Conservation (phyloP, 371 early-diverging fungal species). For the Basidiobolus heterosporus region DNA sequence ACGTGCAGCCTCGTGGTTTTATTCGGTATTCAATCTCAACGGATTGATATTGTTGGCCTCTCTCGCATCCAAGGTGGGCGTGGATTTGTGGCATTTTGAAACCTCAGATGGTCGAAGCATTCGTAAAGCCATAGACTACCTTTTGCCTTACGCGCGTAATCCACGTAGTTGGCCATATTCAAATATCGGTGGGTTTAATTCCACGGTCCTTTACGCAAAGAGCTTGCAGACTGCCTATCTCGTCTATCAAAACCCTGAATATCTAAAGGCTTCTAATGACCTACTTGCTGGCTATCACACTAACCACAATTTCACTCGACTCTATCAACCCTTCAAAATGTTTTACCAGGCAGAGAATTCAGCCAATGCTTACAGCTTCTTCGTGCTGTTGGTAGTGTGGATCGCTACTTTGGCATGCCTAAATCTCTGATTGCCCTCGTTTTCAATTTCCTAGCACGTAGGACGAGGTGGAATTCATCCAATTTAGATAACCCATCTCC, state of each 20-base stretch:
- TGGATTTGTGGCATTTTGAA: slow-evolving; percentile 13
- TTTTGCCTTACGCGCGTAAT: slow-evolving; percentile 19
- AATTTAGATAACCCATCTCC: no score
- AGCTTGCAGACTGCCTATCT: slow-evolving; percentile 2
- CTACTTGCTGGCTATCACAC: no score
- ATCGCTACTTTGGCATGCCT: no score
- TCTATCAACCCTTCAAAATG: no score
- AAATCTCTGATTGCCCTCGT: no score
- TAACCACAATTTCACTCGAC: no score
- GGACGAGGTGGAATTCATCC: no score
- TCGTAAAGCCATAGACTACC: slow-evolving; percentile 23
- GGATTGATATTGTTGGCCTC: slow-evolving; percentile 16
- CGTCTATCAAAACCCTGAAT: slow-evolving; percentile 3
- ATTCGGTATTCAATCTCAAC: slow-evolving; percentile 20
- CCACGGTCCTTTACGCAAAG: slow-evolving; percentile 1
- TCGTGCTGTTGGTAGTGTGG: no score
- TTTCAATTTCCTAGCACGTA: no score
- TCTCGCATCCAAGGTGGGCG: slow-evolving; percentile 8
- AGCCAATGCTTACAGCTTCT: no score
- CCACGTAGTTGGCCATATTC: not conserved
- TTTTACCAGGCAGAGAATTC: no score
- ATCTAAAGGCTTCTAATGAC: not conserved
- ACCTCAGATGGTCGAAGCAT: slow-evolving; percentile 15
- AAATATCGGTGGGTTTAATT: slow-evolving; percentile 2
- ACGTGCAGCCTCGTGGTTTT: slow-evolving; percentile 16